phyloP scores from a whole-genome alignment of 352 stramenopile genomes.

The Phytophthora tubulina region DNA sequence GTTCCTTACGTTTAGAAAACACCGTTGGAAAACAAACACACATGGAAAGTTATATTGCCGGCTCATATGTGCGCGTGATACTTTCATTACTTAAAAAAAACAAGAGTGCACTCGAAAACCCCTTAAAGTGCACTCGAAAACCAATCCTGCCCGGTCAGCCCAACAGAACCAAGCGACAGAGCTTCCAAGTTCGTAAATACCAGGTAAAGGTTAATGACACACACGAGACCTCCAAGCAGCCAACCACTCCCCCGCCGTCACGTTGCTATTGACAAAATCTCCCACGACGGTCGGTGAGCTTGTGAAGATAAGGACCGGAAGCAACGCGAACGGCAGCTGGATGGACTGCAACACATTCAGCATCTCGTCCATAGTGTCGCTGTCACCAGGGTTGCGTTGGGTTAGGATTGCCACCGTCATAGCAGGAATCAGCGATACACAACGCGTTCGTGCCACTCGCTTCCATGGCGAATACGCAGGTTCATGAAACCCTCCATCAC shows the following conservation, averaged over 20 bases:
- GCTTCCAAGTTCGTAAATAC: constrained; percentile 67
- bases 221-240: constrained; percentile 66
- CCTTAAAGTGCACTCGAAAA: no score
- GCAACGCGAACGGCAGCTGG: constrained; percentile 91
- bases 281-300: constrained; percentile 84
- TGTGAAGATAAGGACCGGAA: constrained; percentile 83
- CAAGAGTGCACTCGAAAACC: no score
- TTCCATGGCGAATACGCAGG: constrained; percentile 88
- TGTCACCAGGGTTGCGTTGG: constrained; percentile 76
- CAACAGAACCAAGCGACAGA: constrained; percentile 48
- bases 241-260: constrained; percentile 52
- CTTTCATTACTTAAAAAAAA: no score
- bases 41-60: no score
- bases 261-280: constrained; percentile 61
- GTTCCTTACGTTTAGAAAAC: no score
- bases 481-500: constrained; percentile 98
- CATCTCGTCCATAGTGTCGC: constrained; percentile 89
- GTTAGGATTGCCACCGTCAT: constrained; percentile 88
- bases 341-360: constrained; percentile 94
- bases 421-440: constrained; percentile 92
- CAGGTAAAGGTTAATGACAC: constrained; percentile 80
- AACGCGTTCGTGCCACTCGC: constrained; percentile 83
- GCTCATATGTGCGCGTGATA: no score
- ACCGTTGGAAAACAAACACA: no score
- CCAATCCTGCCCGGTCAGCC: constrained; percentile 17